Conservation (phyloP, 2,329 filamentous ascomycete species). For the Gremmenia infestans region DNA sequence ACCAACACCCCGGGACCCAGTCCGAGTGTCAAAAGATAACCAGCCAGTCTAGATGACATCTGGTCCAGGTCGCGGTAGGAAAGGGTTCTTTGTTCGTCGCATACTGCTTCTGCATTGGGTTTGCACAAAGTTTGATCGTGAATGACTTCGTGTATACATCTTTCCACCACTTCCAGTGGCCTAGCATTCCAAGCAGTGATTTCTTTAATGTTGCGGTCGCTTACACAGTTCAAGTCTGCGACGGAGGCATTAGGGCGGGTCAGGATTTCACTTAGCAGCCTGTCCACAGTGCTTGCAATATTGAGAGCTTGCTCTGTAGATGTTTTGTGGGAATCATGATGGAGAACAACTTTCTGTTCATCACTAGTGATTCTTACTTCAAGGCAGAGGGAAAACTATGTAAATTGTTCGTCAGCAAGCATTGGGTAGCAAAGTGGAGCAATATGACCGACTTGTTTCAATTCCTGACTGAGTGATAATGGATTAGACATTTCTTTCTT, state of each 20-base stretch:
- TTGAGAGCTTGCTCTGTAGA: not conserved
- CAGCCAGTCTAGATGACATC: slow-evolving; percentile 4
- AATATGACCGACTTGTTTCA: not conserved
- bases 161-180: not conserved
- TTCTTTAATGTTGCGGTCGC: not conserved
- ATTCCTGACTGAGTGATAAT: not conserved
- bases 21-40: slow-evolving; percentile 7
- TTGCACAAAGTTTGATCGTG: not conserved
- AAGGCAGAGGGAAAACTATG: not conserved
- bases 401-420: not conserved
- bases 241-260: not conserved
- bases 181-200: slow-evolving; percentile 8
- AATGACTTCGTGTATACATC: slow-evolving; percentile 21
- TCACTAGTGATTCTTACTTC: not conserved
- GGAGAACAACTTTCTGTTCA: not conserved
- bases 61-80: slow-evolving; percentile 12
- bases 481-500: not conserved
- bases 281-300: not conserved
- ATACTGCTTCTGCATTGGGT: slow-evolving; percentile 10
- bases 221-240: not conserved
- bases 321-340: not conserved
- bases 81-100: slow-evolving; percentile 8
- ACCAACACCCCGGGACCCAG: slow-evolving; percentile 12
- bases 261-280: not conserved
- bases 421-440: not conserved